Evolutionary conservation across 768 basidiomycete genomes (phyloP).

Genomic region (Termitomyces titanicus): DNA sequence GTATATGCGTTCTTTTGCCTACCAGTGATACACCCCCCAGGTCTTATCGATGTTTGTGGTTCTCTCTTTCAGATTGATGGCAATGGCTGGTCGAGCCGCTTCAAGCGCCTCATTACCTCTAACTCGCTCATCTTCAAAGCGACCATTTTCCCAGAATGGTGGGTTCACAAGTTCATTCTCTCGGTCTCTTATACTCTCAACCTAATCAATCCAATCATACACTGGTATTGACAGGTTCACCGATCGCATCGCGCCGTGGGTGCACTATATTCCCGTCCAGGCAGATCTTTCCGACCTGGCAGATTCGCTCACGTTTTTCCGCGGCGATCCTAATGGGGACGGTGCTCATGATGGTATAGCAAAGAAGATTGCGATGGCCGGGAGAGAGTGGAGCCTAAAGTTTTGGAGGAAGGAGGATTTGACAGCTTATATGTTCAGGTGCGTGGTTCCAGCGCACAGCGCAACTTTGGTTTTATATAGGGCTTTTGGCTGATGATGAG

Average conservation of each 20-base stretch:
- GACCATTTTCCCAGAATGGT: constrained; percentile 68
- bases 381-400: constrained; percentile 50
- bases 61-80: constrained; percentile 43
- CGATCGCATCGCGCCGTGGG: constrained; percentile 58
- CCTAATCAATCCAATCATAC: not conserved
- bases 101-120: constrained; percentile 56
- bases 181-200: not conserved
- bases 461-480: too few species aligned
- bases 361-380: constrained; percentile 49
- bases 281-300: constrained; percentile 61
- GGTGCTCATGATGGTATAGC: constrained; percentile 58
- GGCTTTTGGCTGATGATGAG: too few species aligned
- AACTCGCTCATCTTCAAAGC: constrained; percentile 61
- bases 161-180: constrained; percentile 4
- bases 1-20: constrained; percentile 20
- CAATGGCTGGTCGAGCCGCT: constrained; percentile 62
- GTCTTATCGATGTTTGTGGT: not conserved
- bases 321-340: constrained; percentile 49
- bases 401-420: constrained; percentile 64
- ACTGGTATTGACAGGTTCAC: constrained; percentile 35
- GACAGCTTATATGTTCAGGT: constrained; percentile 58
- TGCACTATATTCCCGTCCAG: constrained; percentile 71
- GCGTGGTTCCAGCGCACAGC: not conserved
- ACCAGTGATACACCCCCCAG: too few species aligned
- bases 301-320: constrained; percentile 71